Evolutionary conservation across 305 asterid species (phyloP), one percentile per base, ranked within the genome.

Genomic region (Striga hermonthica): DNA sequence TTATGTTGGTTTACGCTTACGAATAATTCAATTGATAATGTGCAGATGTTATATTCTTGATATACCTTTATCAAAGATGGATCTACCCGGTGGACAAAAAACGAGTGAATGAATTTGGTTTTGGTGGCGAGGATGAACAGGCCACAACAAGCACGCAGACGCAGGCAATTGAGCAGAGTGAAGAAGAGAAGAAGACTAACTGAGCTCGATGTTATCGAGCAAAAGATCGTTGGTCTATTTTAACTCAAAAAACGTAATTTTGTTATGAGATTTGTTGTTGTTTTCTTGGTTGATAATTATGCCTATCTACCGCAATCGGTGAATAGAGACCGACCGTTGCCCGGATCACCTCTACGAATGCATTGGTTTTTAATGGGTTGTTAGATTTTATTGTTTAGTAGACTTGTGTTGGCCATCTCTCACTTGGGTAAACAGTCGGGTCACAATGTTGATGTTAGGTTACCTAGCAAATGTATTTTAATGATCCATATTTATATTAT

Each of bases 21-120:
- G 31, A 22, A 22, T 0, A 22, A 22, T 59, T 15, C 49, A 7
- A 63, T 12, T 11, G 45, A 64, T 52, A 57, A 60, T 65, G 49
- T 83, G 94, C 96, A 93, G 98, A 93, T 86, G 78, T 93, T 65
- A 88, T 93, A 81, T 93, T 93, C 72, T 75, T 93, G 77, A 93
- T 93, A 75, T 86, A 80, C 69, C 56, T 88, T 13, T 89, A 92
- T 67, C 98, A 92, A 76, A 81, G 96, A 75, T 92, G 96, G 96
- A 39, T 73, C 15, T 92, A 92, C 63, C 97, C 98, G 0, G 97
- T 90, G 40, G 98, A 92, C 73, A 87, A 78, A 86, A 92, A 86
- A 67, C 85, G 98, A 40, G 94, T 90, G 3, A 92, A 92, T 10
- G 98, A 92, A 76, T 92, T 87, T 66, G 98, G 98, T 64, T 92